A percentile compares a stretch with the other conserved stretches of the same genome.
Evolutionary conservation across 257 asterid genomes (phyloP).

Genomic region (Osmanthus fragrans): DNA sequence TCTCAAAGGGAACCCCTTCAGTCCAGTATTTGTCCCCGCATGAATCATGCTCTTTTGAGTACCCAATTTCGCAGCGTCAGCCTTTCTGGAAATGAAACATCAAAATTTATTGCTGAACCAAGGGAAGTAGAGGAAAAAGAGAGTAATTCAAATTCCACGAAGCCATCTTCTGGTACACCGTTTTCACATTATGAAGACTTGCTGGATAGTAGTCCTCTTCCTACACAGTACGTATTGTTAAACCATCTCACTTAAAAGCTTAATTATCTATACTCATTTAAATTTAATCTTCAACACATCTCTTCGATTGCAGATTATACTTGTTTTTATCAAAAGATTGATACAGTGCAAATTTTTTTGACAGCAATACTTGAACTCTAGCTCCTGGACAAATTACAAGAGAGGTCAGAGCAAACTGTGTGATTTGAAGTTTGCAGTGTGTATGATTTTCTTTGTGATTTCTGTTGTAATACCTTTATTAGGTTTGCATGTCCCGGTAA

Average conservation of each 20-base stretch:
- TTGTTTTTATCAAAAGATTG: too few species aligned
- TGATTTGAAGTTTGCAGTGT: background rate
- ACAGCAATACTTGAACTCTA: too few species aligned
- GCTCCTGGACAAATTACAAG: background rate
- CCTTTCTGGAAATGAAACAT: slow-evolving; percentile 27
- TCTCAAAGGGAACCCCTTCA: slow-evolving; percentile 78
- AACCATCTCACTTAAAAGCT: too few species aligned
- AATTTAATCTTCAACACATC: background rate
- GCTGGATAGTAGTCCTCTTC: background rate
- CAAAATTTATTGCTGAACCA: slow-evolving; percentile 33
- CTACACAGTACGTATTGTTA: background rate
- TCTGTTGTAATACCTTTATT: background rate
- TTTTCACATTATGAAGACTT: slow-evolving; percentile 27
- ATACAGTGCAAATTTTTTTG: too few species aligned
- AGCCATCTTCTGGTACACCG: slow-evolving; percentile 23
- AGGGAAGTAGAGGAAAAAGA: slow-evolving; percentile 20
- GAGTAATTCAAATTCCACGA: slow-evolving; percentile 25
- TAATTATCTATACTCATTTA: background rate
- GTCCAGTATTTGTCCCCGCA: slow-evolving; percentile 45
- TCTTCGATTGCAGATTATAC: too few species aligned
- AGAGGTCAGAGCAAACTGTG: background rate
- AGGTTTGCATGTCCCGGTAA: slow-evolving; percentile 1
- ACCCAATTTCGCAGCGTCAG: slow-evolving; percentile 28
- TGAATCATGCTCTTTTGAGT: slow-evolving; percentile 18
- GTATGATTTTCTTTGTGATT: background rate